Conservation (phyloP, 306 rosid species). For the Cicer arietinum region DNA sequence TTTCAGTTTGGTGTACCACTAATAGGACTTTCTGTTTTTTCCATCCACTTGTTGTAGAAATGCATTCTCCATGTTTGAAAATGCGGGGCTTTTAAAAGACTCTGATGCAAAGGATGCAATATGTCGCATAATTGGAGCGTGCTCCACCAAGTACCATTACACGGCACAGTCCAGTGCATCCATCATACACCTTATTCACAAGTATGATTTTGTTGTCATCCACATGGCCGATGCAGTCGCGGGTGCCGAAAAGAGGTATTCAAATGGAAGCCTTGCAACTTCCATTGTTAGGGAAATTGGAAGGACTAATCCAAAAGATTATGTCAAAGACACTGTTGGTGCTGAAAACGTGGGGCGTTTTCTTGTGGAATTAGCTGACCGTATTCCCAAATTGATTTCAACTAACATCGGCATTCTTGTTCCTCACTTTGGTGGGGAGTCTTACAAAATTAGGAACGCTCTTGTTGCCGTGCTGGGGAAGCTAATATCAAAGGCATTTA, state of each 20-base stretch:
- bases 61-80: slow-evolving; percentile 83
- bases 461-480: slow-evolving; percentile 89
- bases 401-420: slow-evolving; percentile 87
- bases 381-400: slow-evolving; percentile 83
- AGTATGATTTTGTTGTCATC: slow-evolving; percentile 83
- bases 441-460: slow-evolving; percentile 91
- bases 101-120: slow-evolving; percentile 75
- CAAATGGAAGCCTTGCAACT: slow-evolving; percentile 83
- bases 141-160: slow-evolving; percentile 88
- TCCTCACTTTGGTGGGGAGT: slow-evolving; percentile 97
- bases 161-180: slow-evolving; percentile 88
- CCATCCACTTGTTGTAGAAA: slow-evolving; percentile 54
- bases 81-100: slow-evolving; percentile 66
- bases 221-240: slow-evolving; percentile 88
- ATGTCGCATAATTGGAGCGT: slow-evolving; percentile 83
- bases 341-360: slow-evolving; percentile 95
- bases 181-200: slow-evolving; percentile 85
- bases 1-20: background rate
- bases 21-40: slow-evolving; percentile 37
- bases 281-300: slow-evolving; percentile 89
- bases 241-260: slow-evolving; percentile 80
- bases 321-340: slow-evolving; percentile 81
- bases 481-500: slow-evolving; percentile 80
- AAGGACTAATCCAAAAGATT: slow-evolving; percentile 90
- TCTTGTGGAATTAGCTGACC: slow-evolving; percentile 87